Evolutionary conservation across 192 early-diverging fungal species (phyloP).

Genomic region (Gonapodya prolifera): DNA sequence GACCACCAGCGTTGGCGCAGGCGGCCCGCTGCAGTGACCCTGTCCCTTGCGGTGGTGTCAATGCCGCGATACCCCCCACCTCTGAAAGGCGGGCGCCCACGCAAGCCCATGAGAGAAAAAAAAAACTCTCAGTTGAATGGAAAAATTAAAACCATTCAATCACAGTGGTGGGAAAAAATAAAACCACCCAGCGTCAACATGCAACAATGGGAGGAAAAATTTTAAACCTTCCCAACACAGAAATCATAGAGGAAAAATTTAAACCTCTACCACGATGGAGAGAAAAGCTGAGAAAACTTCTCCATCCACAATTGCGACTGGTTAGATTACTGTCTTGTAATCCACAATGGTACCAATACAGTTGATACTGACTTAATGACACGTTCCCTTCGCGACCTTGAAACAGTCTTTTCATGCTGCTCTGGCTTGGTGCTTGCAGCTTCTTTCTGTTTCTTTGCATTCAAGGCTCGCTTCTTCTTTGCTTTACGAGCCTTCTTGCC

Average conservation of each 20-base stretch:
- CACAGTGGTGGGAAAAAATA: not conserved
- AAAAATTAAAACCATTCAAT: not conserved
- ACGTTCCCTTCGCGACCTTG: no score
- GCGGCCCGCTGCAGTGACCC: no score
- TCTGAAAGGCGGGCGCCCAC: not conserved
- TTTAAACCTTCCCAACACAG: no score
- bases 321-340: no score
- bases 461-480: not conserved
- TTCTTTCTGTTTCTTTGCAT: not conserved
- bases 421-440: not conserved
- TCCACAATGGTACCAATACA: no score
- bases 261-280: not conserved
- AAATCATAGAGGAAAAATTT: not conserved
- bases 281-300: not conserved
- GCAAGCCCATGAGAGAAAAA: not conserved
- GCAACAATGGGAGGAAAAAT: not conserved
- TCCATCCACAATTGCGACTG: not conserved
- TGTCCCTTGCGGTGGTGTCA: no score
- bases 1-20: no score
- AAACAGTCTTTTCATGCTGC: no score
- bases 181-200: not conserved
- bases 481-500: not conserved
- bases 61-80: not conserved
- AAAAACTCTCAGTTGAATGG: not conserved
- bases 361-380: no score